phyloP scores from a whole-genome alignment of 2,329 filamentous ascomycete species.

The Volutella citrinella region DNA sequence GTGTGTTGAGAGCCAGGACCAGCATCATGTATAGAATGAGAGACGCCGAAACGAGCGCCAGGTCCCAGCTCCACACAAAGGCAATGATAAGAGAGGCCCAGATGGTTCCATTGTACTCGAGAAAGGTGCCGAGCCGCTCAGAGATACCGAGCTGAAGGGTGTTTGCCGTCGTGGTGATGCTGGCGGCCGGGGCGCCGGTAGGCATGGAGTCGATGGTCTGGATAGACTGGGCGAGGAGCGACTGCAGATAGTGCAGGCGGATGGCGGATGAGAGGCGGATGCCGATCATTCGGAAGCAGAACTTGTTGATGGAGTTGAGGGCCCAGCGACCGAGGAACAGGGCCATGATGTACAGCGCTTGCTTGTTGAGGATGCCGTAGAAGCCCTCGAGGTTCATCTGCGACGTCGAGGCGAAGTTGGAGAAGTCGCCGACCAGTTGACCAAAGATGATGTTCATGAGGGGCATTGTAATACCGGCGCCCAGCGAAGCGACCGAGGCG shows the following conservation, averaged over 20 bases:
- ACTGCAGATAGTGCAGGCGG: slow-evolving; percentile 47
- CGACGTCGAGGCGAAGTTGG: slow-evolving; percentile 21
- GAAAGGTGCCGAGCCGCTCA: slow-evolving; percentile 44
- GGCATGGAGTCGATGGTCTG: slow-evolving; percentile 49
- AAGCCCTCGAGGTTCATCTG: slow-evolving; percentile 11
- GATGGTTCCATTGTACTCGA: slow-evolving; percentile 42
- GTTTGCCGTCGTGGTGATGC: slow-evolving; percentile 52
- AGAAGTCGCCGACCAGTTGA: slow-evolving; percentile 27
- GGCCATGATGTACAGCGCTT: slow-evolving; percentile 25
- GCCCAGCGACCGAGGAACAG: slow-evolving; percentile 21
- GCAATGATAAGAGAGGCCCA: slow-evolving; percentile 47
- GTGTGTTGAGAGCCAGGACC: slow-evolving; percentile 25
- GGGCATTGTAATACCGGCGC: slow-evolving; percentile 31
- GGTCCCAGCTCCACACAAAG: slow-evolving; percentile 49
- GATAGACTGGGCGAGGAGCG: slow-evolving; percentile 49
- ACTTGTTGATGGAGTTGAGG: slow-evolving; percentile 22
- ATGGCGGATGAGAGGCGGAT: slow-evolving; percentile 49
- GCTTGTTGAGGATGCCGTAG: slow-evolving; percentile 9
- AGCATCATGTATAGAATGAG: slow-evolving; percentile 41
- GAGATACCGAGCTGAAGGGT: slow-evolving; percentile 53
- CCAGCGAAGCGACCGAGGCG: slow-evolving; percentile 30
- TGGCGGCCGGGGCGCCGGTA: slow-evolving; percentile 47
- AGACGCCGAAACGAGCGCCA: slow-evolving; percentile 49
- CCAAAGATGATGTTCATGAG: slow-evolving; percentile 37
- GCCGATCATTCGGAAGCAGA: slow-evolving; percentile 44